Base-by-base conservation (phyloP, 306 rosid species). In the Corylus americana region DNA sequence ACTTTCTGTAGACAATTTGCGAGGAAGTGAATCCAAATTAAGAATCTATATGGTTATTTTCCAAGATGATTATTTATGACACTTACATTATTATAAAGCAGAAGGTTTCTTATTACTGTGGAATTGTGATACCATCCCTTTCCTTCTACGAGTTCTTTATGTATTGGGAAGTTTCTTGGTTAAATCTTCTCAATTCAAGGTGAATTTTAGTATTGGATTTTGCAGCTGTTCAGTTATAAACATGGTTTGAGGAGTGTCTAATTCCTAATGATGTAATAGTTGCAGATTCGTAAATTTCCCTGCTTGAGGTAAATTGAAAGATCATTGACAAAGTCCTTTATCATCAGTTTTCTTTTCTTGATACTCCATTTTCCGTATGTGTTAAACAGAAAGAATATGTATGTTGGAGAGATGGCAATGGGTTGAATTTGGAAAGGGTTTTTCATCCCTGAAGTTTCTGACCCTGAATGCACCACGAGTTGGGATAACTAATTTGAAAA, bases 21-120 rank as follows among this genome's bases (percentile, higher is more conserved):
- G 35, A 27, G 47, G 54, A 66, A 76, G 55, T 45, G 29, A 69
- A 55, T 76, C 20, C 13, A 74, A 55, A 10, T 77, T 79, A 53
- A 79, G 55, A 79, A 27, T 73, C 18, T 70, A 73, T 76, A 59
- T 74, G 11, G 29, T 61, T 44, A 59, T 16, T 51, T 51, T 51
- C 16, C 55, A 72, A 29, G 66, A 54, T 16, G 50, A 31, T 44
- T 37, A 9, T 45, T 69, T 25, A 20, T 8, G n/a, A 49, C 35
- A 7, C 8, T 11, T 59, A 22, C 67, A 59, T 59, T 29, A 27
- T 74, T 71, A 8, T 1, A 48, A 44, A 61, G 54, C 72, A 71
- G 69, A 25, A 31, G 35, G 35, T 31, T 22, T 22, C 35, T 31
- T 31, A 31, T 31, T 31, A 31, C 35, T 31, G 35, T 31, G 35